Evolutionary conservation across 2,329 filamentous ascomycete species (phyloP).

Genomic region (Volutella citrinella): DNA sequence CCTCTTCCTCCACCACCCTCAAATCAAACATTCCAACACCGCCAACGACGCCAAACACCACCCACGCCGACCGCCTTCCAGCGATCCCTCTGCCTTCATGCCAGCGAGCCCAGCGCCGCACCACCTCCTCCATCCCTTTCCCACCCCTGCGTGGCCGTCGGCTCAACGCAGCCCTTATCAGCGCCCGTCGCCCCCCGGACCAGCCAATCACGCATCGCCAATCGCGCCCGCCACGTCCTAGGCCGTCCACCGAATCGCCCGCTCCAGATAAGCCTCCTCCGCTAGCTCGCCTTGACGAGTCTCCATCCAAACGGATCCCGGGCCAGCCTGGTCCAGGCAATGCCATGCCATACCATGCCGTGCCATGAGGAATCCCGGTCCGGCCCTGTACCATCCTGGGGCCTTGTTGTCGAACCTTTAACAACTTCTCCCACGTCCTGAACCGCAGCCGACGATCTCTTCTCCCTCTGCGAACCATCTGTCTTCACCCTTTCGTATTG

Average conservation of each 20-base stretch:
- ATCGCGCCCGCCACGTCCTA: conserved; percentile 13
- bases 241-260: neutral
- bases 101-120: too few relatives aligned
- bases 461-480: too few relatives aligned
- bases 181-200: conserved; percentile 15
- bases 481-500: too few relatives aligned
- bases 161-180: conserved; percentile 20
- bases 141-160: conserved; percentile 1
- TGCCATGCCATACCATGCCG: conserved; percentile 15
- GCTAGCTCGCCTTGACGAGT: conserved; percentile 5
- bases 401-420: too few relatives aligned
- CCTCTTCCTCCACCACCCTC: too few relatives aligned
- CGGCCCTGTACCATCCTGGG: conserved; percentile 12
- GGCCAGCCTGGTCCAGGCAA: conserved; percentile 8
- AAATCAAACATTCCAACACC: too few relatives aligned
- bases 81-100: too few relatives aligned
- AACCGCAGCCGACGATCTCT: too few relatives aligned
- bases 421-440: too few relatives aligned
- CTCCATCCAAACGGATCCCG: conserved; percentile 17
- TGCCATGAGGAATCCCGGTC: conserved; percentile 13
- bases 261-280: conserved; percentile 16
- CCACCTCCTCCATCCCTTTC: neutral
- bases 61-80: too few relatives aligned
- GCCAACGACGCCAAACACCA: too few relatives aligned
- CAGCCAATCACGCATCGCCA: conserved; percentile 14